Evolutionary conservation across 2,329 filamentous ascomycete genomes (phyloP), one percentile per base, ranked within the genome.

Genomic region (Immersiporthe knoxdaviesiana): DNA sequence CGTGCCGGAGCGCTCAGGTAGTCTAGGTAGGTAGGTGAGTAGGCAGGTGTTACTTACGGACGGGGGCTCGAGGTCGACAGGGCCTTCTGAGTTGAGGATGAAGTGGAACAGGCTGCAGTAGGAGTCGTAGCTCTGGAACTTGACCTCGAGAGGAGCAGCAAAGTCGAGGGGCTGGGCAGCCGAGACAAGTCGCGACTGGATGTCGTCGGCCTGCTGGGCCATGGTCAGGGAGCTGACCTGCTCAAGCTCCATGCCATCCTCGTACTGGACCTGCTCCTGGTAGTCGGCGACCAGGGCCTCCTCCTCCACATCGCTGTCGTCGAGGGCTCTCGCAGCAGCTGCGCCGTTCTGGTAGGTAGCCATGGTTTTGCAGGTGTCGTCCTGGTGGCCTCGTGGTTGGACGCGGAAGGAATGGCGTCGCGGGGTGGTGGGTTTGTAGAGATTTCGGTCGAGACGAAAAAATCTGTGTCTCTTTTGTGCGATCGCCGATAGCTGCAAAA

Each of bases 31-130:
- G 35, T 8, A 14, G 41, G 41, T 21, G 8, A 8, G 35, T 8
- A 35, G 35, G 35, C 35, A 35, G 37, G 59, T 68, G 65, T 50
- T 71, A 87, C 92, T 84, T 86, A 97, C 95, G 80, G 94, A 97
- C 75, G 96, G 96, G 74, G 95, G 92, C 82, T 99, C 96, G 75
- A 99, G 86, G 79, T 99, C 96, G 71, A 99, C 95, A 21, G 96
- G 96, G n/a, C 96, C 96, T 75, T 98, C 96, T 64, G 95, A 98
- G 88, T 99, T 99, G 79, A 99, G 86, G 81, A 99, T 97, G 84
- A 93, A 98, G 85, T 99, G 96, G 86, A 99, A 99, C 76, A 99
- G 86, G 82, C 93, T 97, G 90, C 96, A 99, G 88, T 99, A 99
- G 80, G 93, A 93, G 84, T 99, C 96, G 87, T 99, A 99, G 85